A percentile compares a stretch with the other conserved stretches of the same genome.
phyloP scores from a whole-genome alignment of 768 basidiomycete genomes.

The Pulveroboletus sp. region DNA sequence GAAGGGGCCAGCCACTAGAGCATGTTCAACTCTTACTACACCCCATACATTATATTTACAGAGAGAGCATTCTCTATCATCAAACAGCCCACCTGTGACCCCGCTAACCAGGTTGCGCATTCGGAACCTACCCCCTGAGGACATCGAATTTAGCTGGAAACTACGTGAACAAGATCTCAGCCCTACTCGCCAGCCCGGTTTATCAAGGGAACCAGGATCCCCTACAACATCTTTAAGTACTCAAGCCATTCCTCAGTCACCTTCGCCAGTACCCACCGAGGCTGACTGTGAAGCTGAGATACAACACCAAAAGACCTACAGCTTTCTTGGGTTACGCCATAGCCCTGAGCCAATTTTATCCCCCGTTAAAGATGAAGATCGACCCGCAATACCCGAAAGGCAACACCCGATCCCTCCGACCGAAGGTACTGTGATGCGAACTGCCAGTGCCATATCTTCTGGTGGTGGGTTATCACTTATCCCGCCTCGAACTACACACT shows the following conservation, averaged over 20 bases:
- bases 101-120: constrained; percentile 9
- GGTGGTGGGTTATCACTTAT: constrained; percentile 14
- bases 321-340: constrained; percentile 23
- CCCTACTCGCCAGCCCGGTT: constrained; percentile 4
- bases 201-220: constrained; percentile 4
- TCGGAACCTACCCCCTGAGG: not conserved
- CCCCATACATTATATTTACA: too few relatives aligned
- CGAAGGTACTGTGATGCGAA: not conserved
- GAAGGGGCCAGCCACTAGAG: not conserved
- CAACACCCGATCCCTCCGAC: constrained; percentile 7
- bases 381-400: constrained; percentile 25
- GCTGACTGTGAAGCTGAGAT: constrained; percentile 17
- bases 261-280: constrained; percentile 26
- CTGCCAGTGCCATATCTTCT: not conserved
- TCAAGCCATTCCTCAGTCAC: constrained; percentile 15
- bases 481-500: constrained; percentile 26
- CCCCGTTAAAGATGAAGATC: constrained; percentile 10
- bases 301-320: constrained; percentile 11
- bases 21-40: not conserved
- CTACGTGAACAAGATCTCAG: constrained; percentile 12
- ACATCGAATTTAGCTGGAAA: constrained; percentile 16
- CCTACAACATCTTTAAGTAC: not conserved
- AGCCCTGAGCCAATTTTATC: constrained; percentile 9
- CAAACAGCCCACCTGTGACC: not conserved
- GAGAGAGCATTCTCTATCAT: not conserved